Percentiles rank a stretch among this genome's conserved stretches.
phyloP scores from a whole-genome alignment of 345 rosid species.

The Eucalyptus fibrosa region DNA sequence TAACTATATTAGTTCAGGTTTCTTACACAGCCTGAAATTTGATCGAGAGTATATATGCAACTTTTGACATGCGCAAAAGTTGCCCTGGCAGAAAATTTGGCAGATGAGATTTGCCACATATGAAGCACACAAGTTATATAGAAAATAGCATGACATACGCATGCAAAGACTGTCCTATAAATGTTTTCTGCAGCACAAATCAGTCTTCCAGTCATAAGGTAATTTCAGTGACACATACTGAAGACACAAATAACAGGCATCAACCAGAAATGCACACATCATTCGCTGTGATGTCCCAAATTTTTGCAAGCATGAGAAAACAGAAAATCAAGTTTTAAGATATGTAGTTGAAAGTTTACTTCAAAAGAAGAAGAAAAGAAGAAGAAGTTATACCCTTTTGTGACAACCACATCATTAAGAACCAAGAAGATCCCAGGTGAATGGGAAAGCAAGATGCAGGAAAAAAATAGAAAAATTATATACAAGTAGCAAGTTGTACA shows the following conservation, averaged over 20 bases:
- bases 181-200: not conserved
- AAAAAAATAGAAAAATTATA: not conserved
- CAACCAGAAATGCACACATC: not conserved
- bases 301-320: not conserved
- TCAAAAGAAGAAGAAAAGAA: not conserved
- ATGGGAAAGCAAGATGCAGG: not conserved
- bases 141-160: not conserved
- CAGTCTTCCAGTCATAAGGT: not conserved
- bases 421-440: not conserved
- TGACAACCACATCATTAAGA: not conserved
- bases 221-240: not conserved
- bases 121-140: not conserved
- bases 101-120: not conserved
- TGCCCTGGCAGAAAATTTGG: not conserved
- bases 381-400: not conserved
- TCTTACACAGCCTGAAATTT: not conserved
- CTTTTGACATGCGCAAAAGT: not conserved
- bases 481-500: not conserved
- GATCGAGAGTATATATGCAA: not conserved
- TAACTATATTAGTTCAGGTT: not conserved
- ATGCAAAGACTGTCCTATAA: not conserved
- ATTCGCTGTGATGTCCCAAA: not conserved
- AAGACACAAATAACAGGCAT: not conserved
- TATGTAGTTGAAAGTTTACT: not conserved
- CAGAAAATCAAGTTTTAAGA: not conserved